Percentiles rank a stretch among this genome's conserved stretches.
These are phyloP conservation scores for Catharanthus roseus DNA, from an alignment of 257 asterid genomes.

Conservation along the genomic window DNA sequence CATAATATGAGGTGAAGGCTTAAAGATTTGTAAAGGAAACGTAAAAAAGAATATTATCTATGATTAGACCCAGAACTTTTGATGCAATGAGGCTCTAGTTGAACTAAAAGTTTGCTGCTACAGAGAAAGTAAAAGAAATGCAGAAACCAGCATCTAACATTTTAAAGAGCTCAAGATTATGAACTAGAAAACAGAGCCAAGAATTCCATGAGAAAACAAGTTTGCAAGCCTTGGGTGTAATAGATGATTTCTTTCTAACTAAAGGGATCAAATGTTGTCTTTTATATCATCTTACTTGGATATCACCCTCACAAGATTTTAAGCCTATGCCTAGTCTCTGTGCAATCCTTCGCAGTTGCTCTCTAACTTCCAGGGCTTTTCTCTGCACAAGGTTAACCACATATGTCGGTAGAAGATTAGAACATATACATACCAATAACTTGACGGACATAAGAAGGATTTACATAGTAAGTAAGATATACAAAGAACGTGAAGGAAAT, in stretches of 20 bases:
- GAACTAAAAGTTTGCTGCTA: background rate
- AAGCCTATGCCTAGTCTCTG: conserved; percentile 69
- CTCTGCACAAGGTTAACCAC: conserved; percentile 38
- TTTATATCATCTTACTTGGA: conserved; percentile 39
- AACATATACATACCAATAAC: too few relatives aligned
- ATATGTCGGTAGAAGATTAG: too few relatives aligned
- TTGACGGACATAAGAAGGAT: background rate
- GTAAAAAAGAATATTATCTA: background rate
- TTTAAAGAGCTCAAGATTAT: too few relatives aligned
- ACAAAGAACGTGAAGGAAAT: background rate
- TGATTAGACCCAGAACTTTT: background rate
- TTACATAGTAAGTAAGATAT: background rate
- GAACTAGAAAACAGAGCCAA: background rate
- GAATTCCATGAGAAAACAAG: background rate
- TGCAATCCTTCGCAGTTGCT: conserved; percentile 70
- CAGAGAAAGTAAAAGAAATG: background rate
- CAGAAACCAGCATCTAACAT: background rate
- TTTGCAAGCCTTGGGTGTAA: background rate
- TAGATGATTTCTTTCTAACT: background rate
- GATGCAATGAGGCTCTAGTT: background rate
- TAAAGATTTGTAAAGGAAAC: background rate
- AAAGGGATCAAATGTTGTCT: conserved; percentile 12
- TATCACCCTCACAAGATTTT: conserved; percentile 81
- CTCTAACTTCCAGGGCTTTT: conserved; percentile 73
- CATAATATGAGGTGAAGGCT: background rate